These are phyloP conservation scores for Neofusicoccum kwambonambiense DNA, from an alignment of 2,329 filamentous ascomycete species.

Conservation along the genomic window DNA sequence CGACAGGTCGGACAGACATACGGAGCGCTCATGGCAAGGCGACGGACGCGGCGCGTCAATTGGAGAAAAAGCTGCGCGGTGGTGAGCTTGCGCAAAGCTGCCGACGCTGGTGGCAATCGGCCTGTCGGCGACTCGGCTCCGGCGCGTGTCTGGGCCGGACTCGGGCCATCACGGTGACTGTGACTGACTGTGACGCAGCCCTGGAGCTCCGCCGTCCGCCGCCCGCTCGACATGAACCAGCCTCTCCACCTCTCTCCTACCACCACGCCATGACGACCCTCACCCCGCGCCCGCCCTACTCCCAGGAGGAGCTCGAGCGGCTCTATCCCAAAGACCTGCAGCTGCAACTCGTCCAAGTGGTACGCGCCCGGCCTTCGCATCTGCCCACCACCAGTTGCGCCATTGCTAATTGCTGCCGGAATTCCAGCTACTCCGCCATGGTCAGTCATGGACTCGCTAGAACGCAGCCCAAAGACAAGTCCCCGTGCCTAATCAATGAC, in stretches of 20 bases:
- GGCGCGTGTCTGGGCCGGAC: background rate
- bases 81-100: background rate
- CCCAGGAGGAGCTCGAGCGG: slow-evolving; percentile 71
- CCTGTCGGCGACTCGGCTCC: slow-evolving; percentile 7
- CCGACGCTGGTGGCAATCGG: background rate
- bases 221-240: background rate
- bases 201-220: too few relatives aligned
- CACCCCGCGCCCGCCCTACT: slow-evolving; percentile 72
- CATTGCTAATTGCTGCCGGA: slow-evolving; percentile 4
- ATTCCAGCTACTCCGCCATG: slow-evolving; percentile 41
- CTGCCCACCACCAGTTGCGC: background rate
- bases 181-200: background rate
- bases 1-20: slow-evolving; percentile 17
- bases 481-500: background rate
- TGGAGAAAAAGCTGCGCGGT: background rate
- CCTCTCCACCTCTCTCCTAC: background rate
- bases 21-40: slow-evolving; percentile 7
- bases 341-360: slow-evolving; percentile 85
- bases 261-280: slow-evolving; percentile 70
- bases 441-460: slow-evolving; percentile 21
- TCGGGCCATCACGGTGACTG: background rate
- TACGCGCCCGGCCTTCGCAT: slow-evolving; percentile 29
- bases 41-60: background rate
- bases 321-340: slow-evolving; percentile 80
- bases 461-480: background rate